These are phyloP conservation scores for Nicotiana tabacum DNA, from an alignment of 257 asterid species.

Conservation along the genomic window DNA sequence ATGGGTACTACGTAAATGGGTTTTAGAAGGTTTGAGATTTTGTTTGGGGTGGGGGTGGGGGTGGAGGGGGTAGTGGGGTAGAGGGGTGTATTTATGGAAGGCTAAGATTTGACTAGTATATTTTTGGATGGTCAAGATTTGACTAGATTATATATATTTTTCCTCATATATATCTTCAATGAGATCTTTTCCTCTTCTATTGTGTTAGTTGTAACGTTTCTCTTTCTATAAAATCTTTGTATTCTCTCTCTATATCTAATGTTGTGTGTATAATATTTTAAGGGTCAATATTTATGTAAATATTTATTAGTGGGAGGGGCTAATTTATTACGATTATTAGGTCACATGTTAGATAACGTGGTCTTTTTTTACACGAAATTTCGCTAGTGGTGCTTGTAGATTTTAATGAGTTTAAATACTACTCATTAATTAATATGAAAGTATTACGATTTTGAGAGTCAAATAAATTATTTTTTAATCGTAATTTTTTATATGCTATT, in stretches of 20 bases:
- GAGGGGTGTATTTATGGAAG: not conserved
- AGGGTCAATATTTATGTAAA: not conserved
- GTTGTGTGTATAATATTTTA: not conserved
- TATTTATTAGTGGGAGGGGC: not conserved
- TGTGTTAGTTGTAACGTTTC: slow-evolving; percentile 2
- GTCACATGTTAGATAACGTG: slow-evolving; percentile 10
- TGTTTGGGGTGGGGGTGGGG: not conserved
- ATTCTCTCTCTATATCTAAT: slow-evolving; percentile 4
- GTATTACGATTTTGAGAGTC: no score
- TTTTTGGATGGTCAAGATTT: not conserved
- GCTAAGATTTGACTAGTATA: not conserved
- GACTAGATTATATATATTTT: not conserved
- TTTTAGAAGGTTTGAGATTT: slow-evolving; percentile 8
- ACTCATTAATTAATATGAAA: no score
- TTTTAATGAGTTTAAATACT: not conserved
- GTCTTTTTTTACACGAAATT: slow-evolving; percentile 3
- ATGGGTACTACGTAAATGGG: slow-evolving; percentile 12
- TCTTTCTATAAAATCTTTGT: not conserved
- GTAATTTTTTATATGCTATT: no score
- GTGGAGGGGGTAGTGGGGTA: no score
- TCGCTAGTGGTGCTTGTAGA: not conserved
- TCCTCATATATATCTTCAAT: not conserved
- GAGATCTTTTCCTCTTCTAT: not conserved
- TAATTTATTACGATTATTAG: not conserved
- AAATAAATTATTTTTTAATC: no score